phyloP scores from a whole-genome alignment of 192 early-diverging fungal genomes.

The Mortierella alpina region DNA sequence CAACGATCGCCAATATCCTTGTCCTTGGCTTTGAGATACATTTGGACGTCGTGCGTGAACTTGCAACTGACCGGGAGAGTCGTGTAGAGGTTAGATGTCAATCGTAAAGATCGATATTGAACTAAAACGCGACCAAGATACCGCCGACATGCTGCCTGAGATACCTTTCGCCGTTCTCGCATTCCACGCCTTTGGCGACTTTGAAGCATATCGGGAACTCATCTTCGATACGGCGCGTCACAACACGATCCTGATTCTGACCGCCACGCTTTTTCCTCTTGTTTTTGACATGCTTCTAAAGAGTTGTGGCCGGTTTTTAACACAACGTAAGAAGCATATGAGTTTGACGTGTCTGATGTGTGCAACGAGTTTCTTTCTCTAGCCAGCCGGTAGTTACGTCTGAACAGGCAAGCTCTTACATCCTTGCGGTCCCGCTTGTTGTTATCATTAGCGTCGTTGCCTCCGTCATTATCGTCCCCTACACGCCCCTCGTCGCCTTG shows the following conservation, averaged over 20 bases:
- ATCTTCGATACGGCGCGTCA: slow-evolving; percentile 47
- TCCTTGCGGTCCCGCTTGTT: slow-evolving; percentile 43
- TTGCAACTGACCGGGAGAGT: slow-evolving; percentile 64
- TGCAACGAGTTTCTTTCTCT: no score
- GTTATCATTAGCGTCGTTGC: slow-evolving; percentile 12
- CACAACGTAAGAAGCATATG: no score
- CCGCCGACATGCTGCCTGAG: no score
- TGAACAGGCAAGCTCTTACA: slow-evolving; percentile 5
- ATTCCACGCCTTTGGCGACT: slow-evolving; percentile 31
- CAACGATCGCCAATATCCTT: slow-evolving; percentile 82
- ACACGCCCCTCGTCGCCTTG: slow-evolving; percentile 37
- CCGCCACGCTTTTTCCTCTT: slow-evolving; percentile 43
- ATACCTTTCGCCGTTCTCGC: slow-evolving; percentile 45
- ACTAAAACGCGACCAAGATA: not conserved
- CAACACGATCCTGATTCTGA: slow-evolving; percentile 49
- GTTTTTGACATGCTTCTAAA: slow-evolving; percentile 49
- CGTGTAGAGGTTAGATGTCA: no score
- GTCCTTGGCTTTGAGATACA: slow-evolving; percentile 77
- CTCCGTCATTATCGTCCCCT: slow-evolving; percentile 6
- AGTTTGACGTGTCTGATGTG: not conserved
- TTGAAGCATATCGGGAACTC: slow-evolving; percentile 47
- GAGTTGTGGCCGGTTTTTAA: not conserved
- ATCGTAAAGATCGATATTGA: not conserved
- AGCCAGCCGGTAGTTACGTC: not conserved
- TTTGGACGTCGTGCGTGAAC: slow-evolving; percentile 82